Percentiles rank a stretch among this genome's conserved stretches.
Conservation (phyloP, 2,329 filamentous ascomycete species). For the Cladosporium cucumerinum region DNA sequence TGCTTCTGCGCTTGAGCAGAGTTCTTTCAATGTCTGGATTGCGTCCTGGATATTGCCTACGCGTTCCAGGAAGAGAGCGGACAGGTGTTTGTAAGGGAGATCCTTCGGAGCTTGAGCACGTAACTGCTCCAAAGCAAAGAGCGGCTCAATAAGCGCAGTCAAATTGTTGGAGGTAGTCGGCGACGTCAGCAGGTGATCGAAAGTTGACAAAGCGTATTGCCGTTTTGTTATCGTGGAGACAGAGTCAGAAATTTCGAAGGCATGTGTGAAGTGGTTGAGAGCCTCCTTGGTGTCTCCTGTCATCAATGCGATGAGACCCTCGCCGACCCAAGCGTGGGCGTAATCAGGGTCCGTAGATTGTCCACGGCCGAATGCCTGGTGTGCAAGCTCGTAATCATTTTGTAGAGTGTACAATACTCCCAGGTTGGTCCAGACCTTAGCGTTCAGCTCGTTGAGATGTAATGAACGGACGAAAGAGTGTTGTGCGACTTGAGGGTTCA, state of each 20-base stretch:
- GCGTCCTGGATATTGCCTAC: conserved; percentile 65
- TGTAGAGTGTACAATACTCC: conserved; percentile 82
- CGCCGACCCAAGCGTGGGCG: conserved; percentile 88
- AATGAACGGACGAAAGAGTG: conserved; percentile 90
- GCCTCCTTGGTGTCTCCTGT: conserved; percentile 74
- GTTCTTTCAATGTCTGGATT: conserved; percentile 59
- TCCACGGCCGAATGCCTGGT: conserved; percentile 82
- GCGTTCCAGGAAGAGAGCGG: conserved; percentile 77
- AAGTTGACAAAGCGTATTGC: conserved; percentile 75
- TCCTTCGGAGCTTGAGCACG: conserved; percentile 68
- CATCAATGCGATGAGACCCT: conserved; percentile 78
- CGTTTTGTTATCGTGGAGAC: conserved; percentile 69
- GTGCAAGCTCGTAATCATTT: conserved; percentile 79
- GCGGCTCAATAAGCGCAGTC: conserved; percentile 69
- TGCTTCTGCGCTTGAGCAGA: conserved; percentile 69
- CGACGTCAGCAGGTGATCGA: conserved; percentile 71
- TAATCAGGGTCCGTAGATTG: conserved; percentile 95
- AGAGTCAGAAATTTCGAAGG: conserved; percentile 85
- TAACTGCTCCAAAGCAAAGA: conserved; percentile 85
- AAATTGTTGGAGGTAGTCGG: conserved; percentile 52
- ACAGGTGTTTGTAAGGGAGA: conserved; percentile 71
- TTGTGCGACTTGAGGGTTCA: conserved; percentile 85
- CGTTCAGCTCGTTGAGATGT: conserved; percentile 84
- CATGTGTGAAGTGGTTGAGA: conserved; percentile 82
- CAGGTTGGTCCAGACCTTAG: conserved; percentile 85